Conservation (phyloP, 2,329 filamentous ascomycete genomes). For the Pyrenophora teres region DNA sequence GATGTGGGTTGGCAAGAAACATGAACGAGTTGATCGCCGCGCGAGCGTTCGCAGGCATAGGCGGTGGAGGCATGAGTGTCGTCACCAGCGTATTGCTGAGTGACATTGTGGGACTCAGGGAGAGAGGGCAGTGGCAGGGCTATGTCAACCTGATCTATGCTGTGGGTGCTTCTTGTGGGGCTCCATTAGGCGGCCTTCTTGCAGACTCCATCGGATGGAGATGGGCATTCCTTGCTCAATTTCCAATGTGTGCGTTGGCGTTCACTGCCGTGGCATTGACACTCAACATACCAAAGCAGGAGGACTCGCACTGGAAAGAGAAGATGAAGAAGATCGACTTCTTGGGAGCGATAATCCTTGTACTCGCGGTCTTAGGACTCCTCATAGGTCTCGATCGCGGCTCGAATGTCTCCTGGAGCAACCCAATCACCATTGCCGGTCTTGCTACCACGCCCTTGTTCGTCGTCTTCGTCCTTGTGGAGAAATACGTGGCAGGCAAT, state of each 20-base stretch:
- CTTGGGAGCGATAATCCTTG: conserved; percentile 68
- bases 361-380: conserved; percentile 67
- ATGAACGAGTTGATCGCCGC: conserved; percentile 70
- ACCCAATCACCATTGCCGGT: conserved; percentile 61
- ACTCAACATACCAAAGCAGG: conserved; percentile 64
- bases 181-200: conserved; percentile 69
- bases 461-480: conserved; percentile 68
- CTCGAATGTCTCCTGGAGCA: conserved; percentile 71
- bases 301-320: conserved; percentile 65
- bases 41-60: conserved; percentile 66
- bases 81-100: conserved; percentile 71
- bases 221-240: conserved; percentile 75
- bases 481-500: conserved; percentile 68
- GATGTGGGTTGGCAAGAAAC: conserved; percentile 66
- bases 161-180: conserved; percentile 69
- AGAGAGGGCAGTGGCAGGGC: conserved; percentile 76
- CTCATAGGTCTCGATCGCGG: conserved; percentile 74
- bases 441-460: conserved; percentile 65
- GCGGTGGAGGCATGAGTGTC: conserved; percentile 73
- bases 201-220: conserved; percentile 76
- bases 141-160: conserved; percentile 74
- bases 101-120: conserved; percentile 71
- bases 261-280: conserved; percentile 66
- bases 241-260: conserved; percentile 69
- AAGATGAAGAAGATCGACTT: conserved; percentile 75